Evolutionary conservation across 2,329 filamentous ascomycete species (phyloP).

Genomic region (Fusarium gaditjirri): DNA sequence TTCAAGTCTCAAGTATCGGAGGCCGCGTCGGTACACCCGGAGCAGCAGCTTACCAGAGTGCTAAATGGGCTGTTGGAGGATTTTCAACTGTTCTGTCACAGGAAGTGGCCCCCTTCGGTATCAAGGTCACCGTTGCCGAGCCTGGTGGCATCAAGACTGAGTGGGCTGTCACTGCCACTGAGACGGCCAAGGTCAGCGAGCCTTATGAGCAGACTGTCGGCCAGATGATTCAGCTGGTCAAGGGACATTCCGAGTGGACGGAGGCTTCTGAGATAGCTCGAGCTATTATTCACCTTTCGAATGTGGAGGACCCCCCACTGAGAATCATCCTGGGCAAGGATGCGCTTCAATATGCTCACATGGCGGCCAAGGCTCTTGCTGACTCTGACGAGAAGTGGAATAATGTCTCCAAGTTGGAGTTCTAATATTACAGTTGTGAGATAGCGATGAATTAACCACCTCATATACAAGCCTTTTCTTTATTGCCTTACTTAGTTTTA

Average conservation of each 20-base stretch:
- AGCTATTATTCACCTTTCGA: slow-evolving; percentile 43
- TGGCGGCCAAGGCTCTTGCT: slow-evolving; percentile 35
- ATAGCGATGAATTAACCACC: too few species aligned
- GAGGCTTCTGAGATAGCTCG: slow-evolving; percentile 43
- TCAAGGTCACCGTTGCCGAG: slow-evolving; percentile 53
- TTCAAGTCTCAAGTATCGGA: slow-evolving; percentile 54
- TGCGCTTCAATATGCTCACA: slow-evolving; percentile 39
- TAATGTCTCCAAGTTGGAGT: slow-evolving; percentile 15
- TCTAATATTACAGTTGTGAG: not conserved
- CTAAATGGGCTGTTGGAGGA: slow-evolving; percentile 54
- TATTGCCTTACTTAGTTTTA: too few species aligned
- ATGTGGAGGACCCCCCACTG: slow-evolving; percentile 45
- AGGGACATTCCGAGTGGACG: not conserved
- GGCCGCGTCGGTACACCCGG: slow-evolving; percentile 50
- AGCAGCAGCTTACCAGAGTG: slow-evolving; percentile 51
- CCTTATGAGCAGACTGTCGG: slow-evolving; percentile 53
- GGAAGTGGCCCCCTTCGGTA: slow-evolving; percentile 52
- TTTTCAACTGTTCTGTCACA: slow-evolving; percentile 51
- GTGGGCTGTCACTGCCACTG: slow-evolving; percentile 49
- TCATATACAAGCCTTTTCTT: too few species aligned
- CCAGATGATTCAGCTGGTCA: slow-evolving; percentile 8
- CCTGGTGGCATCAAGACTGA: slow-evolving; percentile 56
- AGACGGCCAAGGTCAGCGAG: slow-evolving; percentile 44
- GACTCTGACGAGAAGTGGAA: slow-evolving; percentile 48
- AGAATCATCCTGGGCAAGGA: slow-evolving; percentile 48